Percentiles rank a stretch among this genome's conserved stretches.
phyloP scores from a whole-genome alignment of 768 basidiomycete species.

The Hypholoma sublateritium region DNA sequence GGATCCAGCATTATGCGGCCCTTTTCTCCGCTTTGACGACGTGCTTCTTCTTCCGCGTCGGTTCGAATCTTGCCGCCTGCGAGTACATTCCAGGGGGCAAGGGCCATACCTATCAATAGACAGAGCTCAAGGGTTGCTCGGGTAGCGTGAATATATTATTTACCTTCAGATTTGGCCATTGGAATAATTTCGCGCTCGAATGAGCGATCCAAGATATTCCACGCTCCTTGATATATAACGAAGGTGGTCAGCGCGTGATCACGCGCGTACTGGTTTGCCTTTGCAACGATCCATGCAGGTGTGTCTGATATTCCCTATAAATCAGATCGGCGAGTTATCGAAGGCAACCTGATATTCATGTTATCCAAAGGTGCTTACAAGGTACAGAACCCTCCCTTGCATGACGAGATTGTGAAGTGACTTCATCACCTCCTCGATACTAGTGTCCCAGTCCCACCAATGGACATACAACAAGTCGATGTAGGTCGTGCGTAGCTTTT shows the following conservation, averaged over 20 bases:
- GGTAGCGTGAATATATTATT: conserved; percentile 1
- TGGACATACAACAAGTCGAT: conserved; percentile 49
- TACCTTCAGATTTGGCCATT: conserved; percentile 41
- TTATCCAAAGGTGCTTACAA: background rate
- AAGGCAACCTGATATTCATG: background rate
- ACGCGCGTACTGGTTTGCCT: conserved; percentile 50
- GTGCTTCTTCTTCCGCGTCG: conserved; percentile 37
- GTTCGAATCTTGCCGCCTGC: conserved; percentile 49
- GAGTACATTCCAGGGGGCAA: conserved; percentile 32
- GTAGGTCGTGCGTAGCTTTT: conserved; percentile 45
- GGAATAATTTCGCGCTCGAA: conserved; percentile 56
- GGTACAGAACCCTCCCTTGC: conserved; percentile 3
- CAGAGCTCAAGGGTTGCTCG: no score
- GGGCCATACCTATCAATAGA: conserved; percentile 24
- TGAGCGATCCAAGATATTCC: conserved; percentile 42
- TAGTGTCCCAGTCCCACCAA: conserved; percentile 55
- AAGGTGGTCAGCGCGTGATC: conserved; percentile 50
- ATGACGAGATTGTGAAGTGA: background rate
- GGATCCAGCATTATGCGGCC: conserved; percentile 32
- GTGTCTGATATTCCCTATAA: conserved; percentile 39
- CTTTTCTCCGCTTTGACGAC: conserved; percentile 31
- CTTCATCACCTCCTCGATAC: conserved; percentile 56
- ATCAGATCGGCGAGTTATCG: background rate
- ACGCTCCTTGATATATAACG: conserved; percentile 50
- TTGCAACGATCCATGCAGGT: conserved; percentile 48